phyloP scores from a whole-genome alignment of 2,329 filamentous ascomycete species.

The Fusarium devonianum region DNA sequence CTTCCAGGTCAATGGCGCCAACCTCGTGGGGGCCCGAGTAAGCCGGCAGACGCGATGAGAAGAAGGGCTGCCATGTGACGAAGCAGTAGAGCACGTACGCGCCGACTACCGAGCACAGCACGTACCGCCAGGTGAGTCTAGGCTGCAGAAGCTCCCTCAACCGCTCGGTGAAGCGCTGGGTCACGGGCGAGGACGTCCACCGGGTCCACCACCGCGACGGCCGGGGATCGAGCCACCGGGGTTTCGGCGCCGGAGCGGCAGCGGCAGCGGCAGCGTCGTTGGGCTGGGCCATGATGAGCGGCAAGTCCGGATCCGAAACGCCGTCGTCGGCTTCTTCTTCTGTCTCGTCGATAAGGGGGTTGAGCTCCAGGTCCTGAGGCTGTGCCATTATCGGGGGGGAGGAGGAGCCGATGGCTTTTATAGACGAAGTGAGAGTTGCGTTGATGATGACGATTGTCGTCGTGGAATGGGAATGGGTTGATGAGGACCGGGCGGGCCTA shows the following conservation, averaged over 20 bases:
- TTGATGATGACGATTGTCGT: constrained; percentile 2
- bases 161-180: constrained; percentile 12
- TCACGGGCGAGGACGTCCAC: constrained; percentile 16
- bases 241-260: constrained; percentile 20
- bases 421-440: background rate
- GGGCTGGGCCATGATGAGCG: constrained; percentile 24
- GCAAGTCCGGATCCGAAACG: constrained; percentile 27
- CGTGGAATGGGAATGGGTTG: background rate
- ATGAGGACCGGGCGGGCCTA: background rate
- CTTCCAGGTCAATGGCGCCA: constrained; percentile 57
- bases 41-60: constrained; percentile 53
- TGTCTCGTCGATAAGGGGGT: constrained; percentile 12
- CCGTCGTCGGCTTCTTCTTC: constrained; percentile 1
- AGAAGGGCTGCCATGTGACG: constrained; percentile 50
- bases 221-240: constrained; percentile 36
- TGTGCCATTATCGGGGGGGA: constrained; percentile 14
- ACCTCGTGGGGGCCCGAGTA: constrained; percentile 56
- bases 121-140: constrained; percentile 46
- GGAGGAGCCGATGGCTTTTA: background rate
- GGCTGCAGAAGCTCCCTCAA: constrained; percentile 40
- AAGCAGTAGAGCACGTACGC: constrained; percentile 52
- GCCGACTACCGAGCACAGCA: constrained; percentile 40
- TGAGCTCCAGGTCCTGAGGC: constrained; percentile 25
- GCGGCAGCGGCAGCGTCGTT: background rate
- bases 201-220: constrained; percentile 19